Evolutionary conservation across 345 rosid genomes (phyloP).

Genomic region (Aegle marmelos): DNA sequence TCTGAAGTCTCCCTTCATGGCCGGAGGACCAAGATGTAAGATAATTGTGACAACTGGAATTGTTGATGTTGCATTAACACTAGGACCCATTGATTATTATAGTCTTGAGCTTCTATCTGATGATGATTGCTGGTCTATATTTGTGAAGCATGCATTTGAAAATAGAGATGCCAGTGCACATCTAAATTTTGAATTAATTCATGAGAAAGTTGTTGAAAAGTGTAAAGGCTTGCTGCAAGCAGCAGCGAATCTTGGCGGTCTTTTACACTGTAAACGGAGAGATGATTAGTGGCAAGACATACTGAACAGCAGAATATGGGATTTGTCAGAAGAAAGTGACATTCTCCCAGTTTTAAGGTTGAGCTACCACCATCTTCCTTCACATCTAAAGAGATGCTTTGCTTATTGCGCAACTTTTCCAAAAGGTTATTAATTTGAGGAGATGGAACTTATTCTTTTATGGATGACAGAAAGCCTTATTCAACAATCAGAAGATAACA

Average conservation of each 20-base stretch:
- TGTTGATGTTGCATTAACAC: background rate
- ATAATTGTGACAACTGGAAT: background rate
- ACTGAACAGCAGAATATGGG: background rate
- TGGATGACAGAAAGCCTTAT: slow-evolving; percentile 27
- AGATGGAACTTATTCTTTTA: background rate
- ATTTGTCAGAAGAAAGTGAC: background rate
- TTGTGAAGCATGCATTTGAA: background rate
- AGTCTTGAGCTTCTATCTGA: background rate
- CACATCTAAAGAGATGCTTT: slow-evolving; percentile 30
- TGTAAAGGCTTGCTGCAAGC: background rate
- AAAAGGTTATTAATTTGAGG: background rate
- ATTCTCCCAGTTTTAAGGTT: background rate
- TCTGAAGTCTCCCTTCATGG: background rate
- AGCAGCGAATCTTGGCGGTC: background rate
- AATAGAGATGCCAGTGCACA: background rate
- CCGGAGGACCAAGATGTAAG: background rate
- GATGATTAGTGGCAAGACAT: background rate
- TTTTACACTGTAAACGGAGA: background rate
- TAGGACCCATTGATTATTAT: background rate
- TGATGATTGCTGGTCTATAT: background rate
- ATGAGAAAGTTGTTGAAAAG: background rate
- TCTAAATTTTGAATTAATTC: background rate
- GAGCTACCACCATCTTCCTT: slow-evolving; percentile 13
- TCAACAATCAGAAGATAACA: background rate
- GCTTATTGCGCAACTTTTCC: slow-evolving; percentile 11